Evolutionary conservation across 306 rosid genomes (phyloP).

Genomic region (Castanospermum australe): DNA sequence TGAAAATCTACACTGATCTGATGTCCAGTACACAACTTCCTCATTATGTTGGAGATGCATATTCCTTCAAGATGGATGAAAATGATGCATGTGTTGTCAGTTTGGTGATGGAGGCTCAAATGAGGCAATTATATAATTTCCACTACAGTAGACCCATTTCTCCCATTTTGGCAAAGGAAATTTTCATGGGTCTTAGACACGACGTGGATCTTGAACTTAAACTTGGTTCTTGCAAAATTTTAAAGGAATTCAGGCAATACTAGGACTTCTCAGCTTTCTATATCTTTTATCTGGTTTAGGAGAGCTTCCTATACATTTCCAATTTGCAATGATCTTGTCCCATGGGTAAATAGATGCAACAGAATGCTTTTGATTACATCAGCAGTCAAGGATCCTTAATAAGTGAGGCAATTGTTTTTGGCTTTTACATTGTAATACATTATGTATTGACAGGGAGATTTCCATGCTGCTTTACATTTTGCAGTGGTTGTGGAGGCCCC

Average conservation of each 20-base stretch:
- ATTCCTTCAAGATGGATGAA: conserved; percentile 86
- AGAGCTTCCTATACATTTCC: not conserved
- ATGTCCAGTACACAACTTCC: conserved; percentile 75
- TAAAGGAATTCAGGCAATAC: not conserved
- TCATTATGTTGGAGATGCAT: conserved; percentile 97
- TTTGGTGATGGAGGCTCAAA: conserved; percentile 98
- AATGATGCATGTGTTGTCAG: conserved; percentile 76
- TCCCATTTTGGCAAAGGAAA: not conserved
- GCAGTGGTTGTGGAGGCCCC: conserved; percentile 93
- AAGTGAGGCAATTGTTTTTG: not conserved
- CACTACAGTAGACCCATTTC: not conserved
- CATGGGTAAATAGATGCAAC: not conserved
- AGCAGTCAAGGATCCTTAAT: not conserved
- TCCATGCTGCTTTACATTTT: conserved; percentile 90
- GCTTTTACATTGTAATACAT: conserved; percentile 12
- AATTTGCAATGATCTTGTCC: not conserved
- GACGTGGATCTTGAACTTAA: not conserved
- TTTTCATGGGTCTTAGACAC: not conserved
- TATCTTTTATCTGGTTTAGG: not conserved
- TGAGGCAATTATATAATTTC: conserved; percentile 56
- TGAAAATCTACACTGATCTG: conserved; percentile 4
- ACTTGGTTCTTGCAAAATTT: not conserved
- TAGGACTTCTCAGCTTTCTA: not conserved
- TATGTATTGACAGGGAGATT: conserved; percentile 73
- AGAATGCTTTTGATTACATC: not conserved